A percentile compares a stretch with the other conserved stretches of the same genome.
phyloP scores from a whole-genome alignment of 2,329 filamentous ascomycete genomes.

The Diplodia intermedia region DNA sequence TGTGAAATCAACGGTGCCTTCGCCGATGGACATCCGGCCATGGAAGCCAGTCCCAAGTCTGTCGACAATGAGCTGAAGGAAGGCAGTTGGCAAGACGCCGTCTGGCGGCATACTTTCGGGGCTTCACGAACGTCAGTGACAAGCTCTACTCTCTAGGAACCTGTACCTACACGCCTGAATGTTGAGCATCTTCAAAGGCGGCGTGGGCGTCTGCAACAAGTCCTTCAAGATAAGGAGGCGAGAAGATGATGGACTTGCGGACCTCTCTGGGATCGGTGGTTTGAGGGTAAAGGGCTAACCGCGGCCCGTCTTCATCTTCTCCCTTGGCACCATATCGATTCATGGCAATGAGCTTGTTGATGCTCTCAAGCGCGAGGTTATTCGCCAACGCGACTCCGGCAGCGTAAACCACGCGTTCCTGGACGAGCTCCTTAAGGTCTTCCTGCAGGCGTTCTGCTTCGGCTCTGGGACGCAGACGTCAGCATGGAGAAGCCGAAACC shows the following conservation, averaged over 20 bases:
- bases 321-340: constrained; percentile 17
- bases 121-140: background rate
- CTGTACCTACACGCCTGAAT: background rate
- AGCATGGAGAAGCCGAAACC: background rate
- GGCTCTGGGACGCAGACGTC: background rate
- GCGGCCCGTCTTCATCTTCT: constrained; percentile 13
- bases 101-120: constrained; percentile 12
- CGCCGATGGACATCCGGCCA: constrained; percentile 2
- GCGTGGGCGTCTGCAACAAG: background rate
- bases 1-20: constrained; percentile 24
- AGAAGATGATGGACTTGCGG: constrained; percentile 25
- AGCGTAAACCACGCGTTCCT: constrained; percentile 17
- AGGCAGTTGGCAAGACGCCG: constrained; percentile 6
- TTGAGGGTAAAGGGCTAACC: constrained; percentile 8
- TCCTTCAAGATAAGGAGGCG: constrained; percentile 11
- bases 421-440: constrained; percentile 14
- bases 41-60: constrained; percentile 11
- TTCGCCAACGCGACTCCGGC: constrained; percentile 34
- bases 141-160: background rate
- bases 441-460: constrained; percentile 19
- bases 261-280: constrained; percentile 19
- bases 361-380: constrained; percentile 38
- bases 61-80: constrained; percentile 24
- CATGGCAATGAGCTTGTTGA: constrained; percentile 37
- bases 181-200: constrained; percentile 2